Percentiles rank a stretch among this genome's conserved stretches.
Evolutionary conservation across 345 rosid genomes (phyloP).

Genomic region (Hevea brasiliensis): DNA sequence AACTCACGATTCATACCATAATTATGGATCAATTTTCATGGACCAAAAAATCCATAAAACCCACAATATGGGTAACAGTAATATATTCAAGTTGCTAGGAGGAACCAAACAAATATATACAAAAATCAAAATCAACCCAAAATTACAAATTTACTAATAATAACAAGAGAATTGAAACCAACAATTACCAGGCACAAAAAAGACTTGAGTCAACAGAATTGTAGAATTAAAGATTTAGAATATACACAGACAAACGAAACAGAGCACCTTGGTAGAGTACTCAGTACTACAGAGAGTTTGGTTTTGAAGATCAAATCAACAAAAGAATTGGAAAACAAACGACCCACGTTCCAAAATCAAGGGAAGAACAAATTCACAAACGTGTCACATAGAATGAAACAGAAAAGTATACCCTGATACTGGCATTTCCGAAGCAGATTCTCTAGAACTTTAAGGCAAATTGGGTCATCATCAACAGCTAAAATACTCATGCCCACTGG

Average conservation of each 20-base stretch:
- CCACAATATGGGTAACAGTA: background rate
- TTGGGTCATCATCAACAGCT: slow-evolving; percentile 64
- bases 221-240: background rate
- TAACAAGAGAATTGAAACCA: too few species aligned
- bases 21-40: slow-evolving; percentile 17
- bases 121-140: too few species aligned
- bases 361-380: background rate
- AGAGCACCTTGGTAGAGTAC: background rate
- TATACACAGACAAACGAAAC: background rate
- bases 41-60: background rate
- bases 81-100: slow-evolving; percentile 16
- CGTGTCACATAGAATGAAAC: background rate
- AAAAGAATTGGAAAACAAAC: background rate
- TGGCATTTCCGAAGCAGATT: slow-evolving; percentile 56
- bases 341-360: background rate
- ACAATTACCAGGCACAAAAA: too few species aligned
- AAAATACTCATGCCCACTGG: slow-evolving; percentile 59
- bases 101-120: too few species aligned
- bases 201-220: too few species aligned
- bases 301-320: too few species aligned
- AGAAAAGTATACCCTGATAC: background rate
- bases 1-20: background rate
- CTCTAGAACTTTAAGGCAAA: slow-evolving; percentile 55
- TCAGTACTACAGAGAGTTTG: background rate
- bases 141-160: too few species aligned